Conservation (phyloP, 1,139 yeast genomes). For the Kodamaea anthophila region DNA sequence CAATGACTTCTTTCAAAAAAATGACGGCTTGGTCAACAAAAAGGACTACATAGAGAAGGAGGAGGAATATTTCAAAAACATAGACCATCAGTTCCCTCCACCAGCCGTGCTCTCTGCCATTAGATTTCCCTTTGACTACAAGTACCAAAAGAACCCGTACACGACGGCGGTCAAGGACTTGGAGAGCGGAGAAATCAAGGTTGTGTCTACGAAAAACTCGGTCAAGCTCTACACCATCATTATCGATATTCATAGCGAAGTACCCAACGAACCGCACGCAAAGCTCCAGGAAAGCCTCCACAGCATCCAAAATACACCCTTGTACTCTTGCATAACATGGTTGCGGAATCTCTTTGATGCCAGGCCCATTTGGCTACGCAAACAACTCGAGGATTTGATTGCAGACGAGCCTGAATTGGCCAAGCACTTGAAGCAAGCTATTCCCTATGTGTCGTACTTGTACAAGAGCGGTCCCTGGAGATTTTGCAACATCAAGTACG, state of each 20-base stretch:
- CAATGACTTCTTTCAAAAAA: constrained; percentile 36
- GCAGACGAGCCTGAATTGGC: constrained; percentile 26
- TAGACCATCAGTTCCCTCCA: constrained; percentile 69
- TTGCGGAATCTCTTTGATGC: constrained; percentile 50
- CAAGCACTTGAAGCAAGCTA: constrained; percentile 59
- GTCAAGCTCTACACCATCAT: constrained; percentile 44
- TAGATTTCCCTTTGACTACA: constrained; percentile 64
- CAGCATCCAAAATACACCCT: constrained; percentile 20
- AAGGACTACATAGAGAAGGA: constrained; percentile 18
- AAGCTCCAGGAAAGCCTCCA: constrained; percentile 32
- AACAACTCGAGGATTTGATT: constrained; percentile 59
- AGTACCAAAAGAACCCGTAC: constrained; percentile 36
- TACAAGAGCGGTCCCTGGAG: constrained; percentile 95
- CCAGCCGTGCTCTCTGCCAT: constrained; percentile 80
- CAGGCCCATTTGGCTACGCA: constrained; percentile 84
- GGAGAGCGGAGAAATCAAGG: constrained; percentile 51
- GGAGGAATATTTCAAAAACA: constrained; percentile 26
- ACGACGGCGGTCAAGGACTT: constrained; percentile 60
- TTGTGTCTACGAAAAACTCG: constrained; percentile 31
- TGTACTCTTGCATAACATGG: constrained; percentile 47
- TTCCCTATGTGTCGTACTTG: constrained; percentile 78
- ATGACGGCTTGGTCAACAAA: constrained; percentile 27
- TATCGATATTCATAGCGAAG: constrained; percentile 28
- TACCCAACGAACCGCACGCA: constrained; percentile 29
- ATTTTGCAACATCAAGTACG: constrained; percentile 74